A percentile compares a stretch with the other conserved stretches of the same genome.
Evolutionary conservation across 169 alveolate genomes (phyloP).

Genomic region (Pseudocohnilembus persalinus): DNA sequence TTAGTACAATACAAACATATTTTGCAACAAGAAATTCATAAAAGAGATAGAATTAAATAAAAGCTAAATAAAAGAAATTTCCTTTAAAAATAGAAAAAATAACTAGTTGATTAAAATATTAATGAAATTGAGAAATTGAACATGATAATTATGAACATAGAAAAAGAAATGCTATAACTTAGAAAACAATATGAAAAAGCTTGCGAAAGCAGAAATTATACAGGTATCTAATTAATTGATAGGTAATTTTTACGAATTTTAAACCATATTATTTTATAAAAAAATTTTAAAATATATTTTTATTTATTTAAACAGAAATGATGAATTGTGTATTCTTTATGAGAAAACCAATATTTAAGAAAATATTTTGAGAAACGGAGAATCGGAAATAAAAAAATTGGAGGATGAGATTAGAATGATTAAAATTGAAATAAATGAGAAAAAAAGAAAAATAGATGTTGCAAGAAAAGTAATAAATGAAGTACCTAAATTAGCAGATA

Average conservation of each 20-base stretch:
- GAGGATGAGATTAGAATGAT: slow-evolving; percentile 84
- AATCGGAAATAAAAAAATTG: slow-evolving; percentile 74
- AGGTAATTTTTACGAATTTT: slow-evolving; percentile 2
- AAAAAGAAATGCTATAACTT: slow-evolving; percentile 84
- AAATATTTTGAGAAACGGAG: slow-evolving; percentile 77
- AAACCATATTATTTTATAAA: too few species aligned
- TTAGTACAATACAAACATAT: slow-evolving; percentile 74
- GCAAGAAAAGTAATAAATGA: slow-evolving; percentile 77
- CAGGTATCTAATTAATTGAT: slow-evolving; percentile 90
- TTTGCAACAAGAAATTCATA: slow-evolving; percentile 63
- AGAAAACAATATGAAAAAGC: slow-evolving; percentile 84
- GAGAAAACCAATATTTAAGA: slow-evolving; percentile 89
- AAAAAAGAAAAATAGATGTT: slow-evolving; percentile 75
- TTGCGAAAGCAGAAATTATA: slow-evolving; percentile 87
- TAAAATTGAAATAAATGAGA: slow-evolving; percentile 73
- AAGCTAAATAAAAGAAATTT: slow-evolving; percentile 77
- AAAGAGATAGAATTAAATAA: slow-evolving; percentile 75
- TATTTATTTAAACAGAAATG: slow-evolving; percentile 63
- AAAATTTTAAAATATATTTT: too few species aligned
- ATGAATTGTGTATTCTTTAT: slow-evolving; percentile 89
- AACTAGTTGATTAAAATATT: slow-evolving; percentile 81
- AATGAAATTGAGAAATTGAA: slow-evolving; percentile 90
- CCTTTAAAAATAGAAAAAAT: slow-evolving; percentile 69
- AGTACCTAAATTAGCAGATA: slow-evolving; percentile 79
- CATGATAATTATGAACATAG: slow-evolving; percentile 81